Percentiles rank a stretch among this genome's conserved stretches.
These are phyloP conservation scores for Piper longum DNA, from an alignment of 164 flowering plant species.

Conservation along the genomic window DNA sequence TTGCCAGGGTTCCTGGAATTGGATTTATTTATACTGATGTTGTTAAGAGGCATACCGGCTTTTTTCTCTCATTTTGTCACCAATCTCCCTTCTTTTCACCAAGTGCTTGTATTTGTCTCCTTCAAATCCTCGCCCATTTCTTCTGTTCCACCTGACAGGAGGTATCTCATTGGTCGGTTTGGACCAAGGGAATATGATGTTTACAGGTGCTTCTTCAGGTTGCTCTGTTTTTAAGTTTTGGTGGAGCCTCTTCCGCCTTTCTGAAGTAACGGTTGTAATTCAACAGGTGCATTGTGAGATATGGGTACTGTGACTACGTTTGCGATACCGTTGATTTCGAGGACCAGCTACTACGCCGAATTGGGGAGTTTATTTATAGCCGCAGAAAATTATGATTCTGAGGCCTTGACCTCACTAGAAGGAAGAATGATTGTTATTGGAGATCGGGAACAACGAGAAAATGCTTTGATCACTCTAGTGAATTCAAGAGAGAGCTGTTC, in stretches of 20 bases:
- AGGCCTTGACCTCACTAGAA: slow-evolving; percentile 25
- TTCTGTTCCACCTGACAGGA: slow-evolving; percentile 21
- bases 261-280: neutral
- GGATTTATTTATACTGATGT: slow-evolving; percentile 62
- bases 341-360: slow-evolving; percentile 35
- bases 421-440: slow-evolving; percentile 50
- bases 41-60: slow-evolving; percentile 48
- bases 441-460: slow-evolving; percentile 17
- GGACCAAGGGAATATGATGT: slow-evolving; percentile 38
- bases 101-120: slow-evolving; percentile 53
- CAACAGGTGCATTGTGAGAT: slow-evolving; percentile 47
- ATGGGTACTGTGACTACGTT: slow-evolving; percentile 41
- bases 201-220: slow-evolving; percentile 6
- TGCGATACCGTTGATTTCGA: slow-evolving; percentile 45
- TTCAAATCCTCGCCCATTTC: slow-evolving; percentile 43
- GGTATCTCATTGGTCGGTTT: slow-evolving; percentile 45
- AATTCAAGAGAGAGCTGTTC: slow-evolving; percentile 3
- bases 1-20: slow-evolving; percentile 58
- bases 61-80: slow-evolving; percentile 67
- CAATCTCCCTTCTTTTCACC: slow-evolving; percentile 67
- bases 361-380: slow-evolving; percentile 58
- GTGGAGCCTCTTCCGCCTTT: neutral
- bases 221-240: neutral
- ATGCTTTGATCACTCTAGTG: slow-evolving; percentile 23
- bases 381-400: slow-evolving; percentile 35